These are phyloP conservation scores for Sarocladium kiliense DNA, from an alignment of 2,329 filamentous ascomycete genomes.

Conservation along the genomic window DNA sequence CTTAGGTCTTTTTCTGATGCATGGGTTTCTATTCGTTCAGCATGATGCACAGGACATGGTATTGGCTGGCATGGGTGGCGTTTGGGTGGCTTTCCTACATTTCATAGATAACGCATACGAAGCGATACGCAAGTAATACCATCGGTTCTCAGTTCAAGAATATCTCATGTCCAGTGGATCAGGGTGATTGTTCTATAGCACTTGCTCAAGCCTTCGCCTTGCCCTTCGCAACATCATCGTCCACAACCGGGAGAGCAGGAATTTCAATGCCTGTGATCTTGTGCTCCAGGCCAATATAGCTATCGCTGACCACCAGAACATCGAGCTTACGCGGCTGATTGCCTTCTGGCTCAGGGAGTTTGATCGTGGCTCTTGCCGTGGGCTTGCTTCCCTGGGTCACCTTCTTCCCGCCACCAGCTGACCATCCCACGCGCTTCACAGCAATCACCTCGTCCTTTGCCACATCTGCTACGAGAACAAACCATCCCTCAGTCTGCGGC, in stretches of 20 bases:
- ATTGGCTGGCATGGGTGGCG: not conserved
- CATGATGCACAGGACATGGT: not conserved
- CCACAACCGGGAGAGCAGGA: slow-evolving; percentile 43
- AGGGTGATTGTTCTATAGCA: not conserved
- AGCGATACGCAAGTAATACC: not conserved
- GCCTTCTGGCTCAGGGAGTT: slow-evolving; percentile 46
- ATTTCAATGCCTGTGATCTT: slow-evolving; percentile 43
- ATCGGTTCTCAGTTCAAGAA: too few species aligned
- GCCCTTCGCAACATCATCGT: slow-evolving; percentile 40
- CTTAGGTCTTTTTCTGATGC: not conserved
- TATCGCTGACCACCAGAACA: slow-evolving; percentile 77
- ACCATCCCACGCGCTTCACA: slow-evolving; percentile 82
- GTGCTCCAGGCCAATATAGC: slow-evolving; percentile 71
- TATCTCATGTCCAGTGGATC: not conserved
- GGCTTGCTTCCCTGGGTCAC: slow-evolving; percentile 40
- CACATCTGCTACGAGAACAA: slow-evolving; percentile 69
- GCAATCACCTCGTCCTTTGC: slow-evolving; percentile 72
- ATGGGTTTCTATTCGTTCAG: not conserved
- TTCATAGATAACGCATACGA: not conserved
- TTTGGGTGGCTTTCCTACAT: not conserved
- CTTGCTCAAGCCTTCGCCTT: slow-evolving; percentile 21
- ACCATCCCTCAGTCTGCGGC: slow-evolving; percentile 90
- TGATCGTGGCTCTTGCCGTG: slow-evolving; percentile 52
- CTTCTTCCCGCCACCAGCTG: slow-evolving; percentile 19
- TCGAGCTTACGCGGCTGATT: slow-evolving; percentile 58